A percentile compares a stretch with the other conserved stretches of the same genome.
Conservation (phyloP, 2,329 filamentous ascomycete species). For the Colletotrichum camelliae region DNA sequence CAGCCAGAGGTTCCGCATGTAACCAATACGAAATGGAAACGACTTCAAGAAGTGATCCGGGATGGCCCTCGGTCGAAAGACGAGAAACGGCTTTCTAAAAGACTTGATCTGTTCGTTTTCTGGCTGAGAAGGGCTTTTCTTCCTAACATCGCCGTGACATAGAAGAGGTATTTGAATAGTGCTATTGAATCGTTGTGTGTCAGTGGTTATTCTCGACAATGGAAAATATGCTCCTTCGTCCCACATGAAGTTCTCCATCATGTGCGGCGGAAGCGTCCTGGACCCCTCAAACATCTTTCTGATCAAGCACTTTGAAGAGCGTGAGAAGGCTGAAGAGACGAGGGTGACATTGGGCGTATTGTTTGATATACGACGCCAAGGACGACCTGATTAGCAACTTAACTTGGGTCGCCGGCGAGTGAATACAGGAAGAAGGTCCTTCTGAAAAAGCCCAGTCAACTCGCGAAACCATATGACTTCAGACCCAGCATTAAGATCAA, state of each 20-base stretch:
- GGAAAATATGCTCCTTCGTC: neutral
- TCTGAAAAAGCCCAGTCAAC: no score
- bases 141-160: neutral
- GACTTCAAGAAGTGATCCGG: neutral
- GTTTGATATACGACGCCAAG: no score
- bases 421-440: no score
- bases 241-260: neutral
- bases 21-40: neutral
- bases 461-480: no score
- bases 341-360: neutral
- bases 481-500: no score
- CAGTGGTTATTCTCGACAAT: neutral
- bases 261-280: neutral
- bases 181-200: neutral
- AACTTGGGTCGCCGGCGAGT: no score
- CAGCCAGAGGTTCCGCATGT: neutral
- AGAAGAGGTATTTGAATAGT: neutral
- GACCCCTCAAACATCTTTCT: neutral
- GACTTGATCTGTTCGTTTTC: neutral
- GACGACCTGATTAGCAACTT: no score
- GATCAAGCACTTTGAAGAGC: neutral
- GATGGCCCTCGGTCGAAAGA: neutral
- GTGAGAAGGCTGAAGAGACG: neutral
- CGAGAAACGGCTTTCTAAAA: neutral
- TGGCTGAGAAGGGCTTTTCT: neutral